phyloP scores from a whole-genome alignment of 2,329 filamentous ascomycete genomes.

The Leptographium wingfieldii region DNA sequence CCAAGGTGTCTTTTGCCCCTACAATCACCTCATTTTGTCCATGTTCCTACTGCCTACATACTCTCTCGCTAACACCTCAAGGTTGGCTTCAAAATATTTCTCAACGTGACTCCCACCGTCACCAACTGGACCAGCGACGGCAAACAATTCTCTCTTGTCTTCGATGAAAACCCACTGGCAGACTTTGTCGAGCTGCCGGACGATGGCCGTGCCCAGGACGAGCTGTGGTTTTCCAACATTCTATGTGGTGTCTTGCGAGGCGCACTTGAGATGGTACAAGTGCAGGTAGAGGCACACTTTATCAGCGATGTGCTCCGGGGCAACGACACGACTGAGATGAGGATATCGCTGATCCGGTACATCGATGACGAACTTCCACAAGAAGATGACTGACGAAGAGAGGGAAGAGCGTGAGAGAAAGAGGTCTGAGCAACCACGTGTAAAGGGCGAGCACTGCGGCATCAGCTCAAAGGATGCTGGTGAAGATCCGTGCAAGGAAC shows the following conservation, averaged over 20 bases:
- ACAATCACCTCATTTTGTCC: conserved; percentile 3
- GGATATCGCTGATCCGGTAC: conserved; percentile 80
- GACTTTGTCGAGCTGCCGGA: conserved; percentile 97
- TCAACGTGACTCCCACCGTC: conserved; percentile 88
- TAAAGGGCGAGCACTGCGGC: neutral
- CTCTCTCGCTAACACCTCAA: conserved; percentile 22
- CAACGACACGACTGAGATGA: conserved; percentile 95
- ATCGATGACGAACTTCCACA: conserved; percentile 96
- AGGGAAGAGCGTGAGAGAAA: neutral
- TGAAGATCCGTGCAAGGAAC: neutral
- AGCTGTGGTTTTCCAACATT: conserved; percentile 98
- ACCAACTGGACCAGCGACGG: conserved; percentile 94
- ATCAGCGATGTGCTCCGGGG: conserved; percentile 86
- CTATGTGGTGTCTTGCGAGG: conserved; percentile 86
- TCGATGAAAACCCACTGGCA: conserved; percentile 92
- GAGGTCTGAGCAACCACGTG: neutral
- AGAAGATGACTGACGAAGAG: conserved; percentile 69
- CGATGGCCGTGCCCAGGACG: conserved; percentile 87
- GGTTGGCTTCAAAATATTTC: conserved; percentile 98
- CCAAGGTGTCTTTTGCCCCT: conserved; percentile 44
- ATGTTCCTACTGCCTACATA: neutral
- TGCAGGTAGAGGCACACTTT: conserved; percentile 96
- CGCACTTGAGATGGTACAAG: conserved; percentile 96
- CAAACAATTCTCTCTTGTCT: conserved; percentile 91
- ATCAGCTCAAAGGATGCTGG: neutral